A percentile compares a stretch with the other conserved stretches of the same genome.
These are phyloP conservation scores for Penicillium steckii DNA, from an alignment of 495 filamentous ascomycete species.

Conservation along the genomic window DNA sequence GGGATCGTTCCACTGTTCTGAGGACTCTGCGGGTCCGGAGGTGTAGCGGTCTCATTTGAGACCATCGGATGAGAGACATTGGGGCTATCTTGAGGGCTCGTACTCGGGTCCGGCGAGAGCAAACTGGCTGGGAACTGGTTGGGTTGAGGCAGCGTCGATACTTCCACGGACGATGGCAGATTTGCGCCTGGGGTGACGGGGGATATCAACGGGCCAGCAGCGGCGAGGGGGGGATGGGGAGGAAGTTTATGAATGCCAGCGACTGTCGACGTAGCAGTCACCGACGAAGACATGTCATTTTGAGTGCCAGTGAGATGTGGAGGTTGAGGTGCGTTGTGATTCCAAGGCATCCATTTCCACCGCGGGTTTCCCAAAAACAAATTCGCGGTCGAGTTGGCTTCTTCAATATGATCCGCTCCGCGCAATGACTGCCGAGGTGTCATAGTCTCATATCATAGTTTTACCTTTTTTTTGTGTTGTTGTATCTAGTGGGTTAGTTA, in stretches of 20 bases:
- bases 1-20: background rate
- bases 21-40: background rate
- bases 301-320: too few relatives aligned
- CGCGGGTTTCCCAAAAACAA: constrained; percentile 63
- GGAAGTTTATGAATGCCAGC: background rate
- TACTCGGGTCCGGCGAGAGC: constrained; percentile 19
- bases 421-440: background rate
- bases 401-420: constrained; percentile 37
- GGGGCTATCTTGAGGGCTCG: constrained; percentile 16
- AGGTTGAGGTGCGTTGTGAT: background rate
- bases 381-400: constrained; percentile 68
- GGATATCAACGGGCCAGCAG: constrained; percentile 12
- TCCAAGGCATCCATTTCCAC: constrained; percentile 62
- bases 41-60: background rate
- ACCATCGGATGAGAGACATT: background rate
- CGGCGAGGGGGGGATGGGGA: background rate
- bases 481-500: too few relatives aligned
- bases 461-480: too few relatives aligned
- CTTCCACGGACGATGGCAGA: background rate
- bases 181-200: constrained; percentile 24
- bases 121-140: constrained; percentile 7
- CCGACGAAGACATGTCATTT: too few relatives aligned
- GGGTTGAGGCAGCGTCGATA: background rate
- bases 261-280: too few relatives aligned
- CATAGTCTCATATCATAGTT: too few relatives aligned